Percentiles rank a stretch among this genome's conserved stretches.
Evolutionary conservation across 225 moss, liverwort and hornwort genomes (phyloP).

Genomic region (Polytrichum formosum): DNA sequence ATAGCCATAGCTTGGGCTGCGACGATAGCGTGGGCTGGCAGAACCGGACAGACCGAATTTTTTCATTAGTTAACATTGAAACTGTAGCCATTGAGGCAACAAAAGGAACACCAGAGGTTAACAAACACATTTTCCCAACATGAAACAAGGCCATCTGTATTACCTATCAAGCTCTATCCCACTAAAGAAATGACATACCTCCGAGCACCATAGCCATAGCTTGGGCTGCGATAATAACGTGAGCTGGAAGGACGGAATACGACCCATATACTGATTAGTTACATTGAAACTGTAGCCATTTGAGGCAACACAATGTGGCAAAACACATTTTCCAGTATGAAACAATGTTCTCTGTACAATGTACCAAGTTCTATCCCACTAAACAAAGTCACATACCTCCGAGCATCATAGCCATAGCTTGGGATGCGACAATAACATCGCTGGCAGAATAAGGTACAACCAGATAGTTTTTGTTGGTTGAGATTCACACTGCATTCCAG

Average conservation of each 20-base stretch:
- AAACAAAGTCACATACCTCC: conserved; percentile 56
- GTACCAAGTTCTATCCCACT: background rate
- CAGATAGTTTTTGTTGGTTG: conserved; percentile 35
- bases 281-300: background rate
- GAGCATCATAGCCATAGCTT: conserved; percentile 87
- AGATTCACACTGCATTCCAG: conserved; percentile 1
- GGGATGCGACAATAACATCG: conserved; percentile 93
- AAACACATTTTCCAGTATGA: no score
- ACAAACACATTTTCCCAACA: background rate
- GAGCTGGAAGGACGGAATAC: conserved; percentile 41
- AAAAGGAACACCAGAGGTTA: background rate
- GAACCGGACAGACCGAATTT: conserved; percentile 23
- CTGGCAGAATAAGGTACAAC: conserved; percentile 58
- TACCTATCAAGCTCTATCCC: background rate
- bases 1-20: conserved; percentile 77
- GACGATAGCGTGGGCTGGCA: conserved; percentile 61
- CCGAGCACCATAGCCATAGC: conserved; percentile 69
- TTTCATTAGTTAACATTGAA: conserved; percentile 8
- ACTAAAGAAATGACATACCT: conserved; percentile 22
- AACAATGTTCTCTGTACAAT: background rate
- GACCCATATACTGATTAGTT: conserved; percentile 9
- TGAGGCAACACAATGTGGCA: background rate
- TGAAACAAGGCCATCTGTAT: background rate
- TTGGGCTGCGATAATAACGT: conserved; percentile 61
- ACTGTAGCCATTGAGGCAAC: background rate